Conservation (phyloP, 768 basidiomycete genomes). For the Amanita pallidorosea region DNA sequence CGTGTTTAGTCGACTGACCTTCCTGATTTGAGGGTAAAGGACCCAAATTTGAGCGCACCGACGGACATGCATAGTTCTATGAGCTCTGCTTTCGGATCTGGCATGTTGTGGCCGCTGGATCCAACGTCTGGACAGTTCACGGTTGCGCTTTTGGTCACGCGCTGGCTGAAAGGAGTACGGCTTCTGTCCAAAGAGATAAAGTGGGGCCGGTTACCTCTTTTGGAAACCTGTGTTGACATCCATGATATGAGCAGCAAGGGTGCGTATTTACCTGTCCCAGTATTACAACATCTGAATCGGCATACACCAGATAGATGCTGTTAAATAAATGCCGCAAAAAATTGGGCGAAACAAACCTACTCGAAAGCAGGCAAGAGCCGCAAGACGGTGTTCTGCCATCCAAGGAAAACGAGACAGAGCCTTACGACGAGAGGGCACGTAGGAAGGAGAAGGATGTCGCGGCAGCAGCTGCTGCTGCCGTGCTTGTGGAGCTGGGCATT, state of each 20-base stretch:
- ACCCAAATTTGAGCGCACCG: slow-evolving; percentile 80
- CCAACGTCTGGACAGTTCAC: too few species aligned
- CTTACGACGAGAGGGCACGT: background rate
- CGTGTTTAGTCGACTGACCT: slow-evolving; percentile 40
- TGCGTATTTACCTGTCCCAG: background rate
- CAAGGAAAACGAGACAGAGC: too few species aligned
- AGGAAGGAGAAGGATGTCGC: background rate
- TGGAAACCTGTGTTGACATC: background rate
- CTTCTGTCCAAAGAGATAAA: too few species aligned
- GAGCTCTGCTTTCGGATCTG: slow-evolving; percentile 27
- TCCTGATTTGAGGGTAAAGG: slow-evolving; percentile 91
- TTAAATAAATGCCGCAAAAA: background rate
- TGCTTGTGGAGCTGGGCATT: background rate
- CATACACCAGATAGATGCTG: background rate
- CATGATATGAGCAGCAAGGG: background rate
- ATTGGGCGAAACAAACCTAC: background rate
- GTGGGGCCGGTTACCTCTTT: background rate
- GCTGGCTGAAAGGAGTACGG: too few species aligned
- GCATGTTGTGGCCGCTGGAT: slow-evolving; percentile 6
- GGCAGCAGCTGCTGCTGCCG: background rate
- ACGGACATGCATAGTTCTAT: slow-evolving; percentile 59
- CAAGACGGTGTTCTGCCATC: background rate
- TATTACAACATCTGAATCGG: background rate
- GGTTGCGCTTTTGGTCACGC: too few species aligned
- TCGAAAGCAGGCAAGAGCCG: slow-evolving; percentile 5